Percentiles rank a stretch among this genome's conserved stretches.
Conservation (phyloP, 768 basidiomycete species). For the Calocybe cyanea region DNA sequence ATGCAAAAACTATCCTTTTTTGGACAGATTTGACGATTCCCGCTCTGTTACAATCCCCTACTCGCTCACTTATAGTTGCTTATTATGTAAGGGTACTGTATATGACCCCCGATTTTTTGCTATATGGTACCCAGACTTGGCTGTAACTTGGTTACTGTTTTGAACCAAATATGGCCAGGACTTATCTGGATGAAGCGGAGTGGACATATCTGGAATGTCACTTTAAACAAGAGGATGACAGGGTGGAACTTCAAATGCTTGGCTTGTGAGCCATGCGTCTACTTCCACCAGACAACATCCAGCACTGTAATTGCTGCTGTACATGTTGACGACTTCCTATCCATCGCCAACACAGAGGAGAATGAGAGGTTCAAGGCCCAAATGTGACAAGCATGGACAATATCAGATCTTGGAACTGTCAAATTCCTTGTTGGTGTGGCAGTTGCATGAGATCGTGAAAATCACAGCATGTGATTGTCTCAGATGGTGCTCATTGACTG, state of each 20-base stretch:
- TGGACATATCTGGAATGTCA: slow-evolving; percentile 30
- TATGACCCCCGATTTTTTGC: too few species aligned
- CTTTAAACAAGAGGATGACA: slow-evolving; percentile 18
- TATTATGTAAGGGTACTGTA: too few species aligned
- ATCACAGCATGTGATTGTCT: neutral
- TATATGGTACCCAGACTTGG: too few species aligned
- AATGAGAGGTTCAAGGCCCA: slow-evolving; percentile 2
- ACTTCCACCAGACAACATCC: slow-evolving; percentile 11
- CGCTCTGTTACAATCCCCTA: too few species aligned
- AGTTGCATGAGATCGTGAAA: neutral
- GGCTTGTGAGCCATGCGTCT: slow-evolving; percentile 29
- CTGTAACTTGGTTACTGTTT: too few species aligned
- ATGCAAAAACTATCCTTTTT: too few species aligned
- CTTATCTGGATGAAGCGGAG: slow-evolving; percentile 38
- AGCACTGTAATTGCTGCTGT: slow-evolving; percentile 25
- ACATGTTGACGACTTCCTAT: too few species aligned
- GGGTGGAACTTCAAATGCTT: slow-evolving; percentile 27
- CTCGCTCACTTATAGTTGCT: too few species aligned
- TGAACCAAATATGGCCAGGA: too few species aligned
- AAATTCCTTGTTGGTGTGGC: slow-evolving; percentile 1
- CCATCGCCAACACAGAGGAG: neutral
- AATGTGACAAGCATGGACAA: neutral
- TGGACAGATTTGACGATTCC: too few species aligned
- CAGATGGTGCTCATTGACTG: neutral
- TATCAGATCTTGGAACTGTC: too few species aligned